Evolutionary conservation across 257 asterid genomes (phyloP), one percentile per base, ranked within the genome.

Genomic region (Ballota nigra): DNA sequence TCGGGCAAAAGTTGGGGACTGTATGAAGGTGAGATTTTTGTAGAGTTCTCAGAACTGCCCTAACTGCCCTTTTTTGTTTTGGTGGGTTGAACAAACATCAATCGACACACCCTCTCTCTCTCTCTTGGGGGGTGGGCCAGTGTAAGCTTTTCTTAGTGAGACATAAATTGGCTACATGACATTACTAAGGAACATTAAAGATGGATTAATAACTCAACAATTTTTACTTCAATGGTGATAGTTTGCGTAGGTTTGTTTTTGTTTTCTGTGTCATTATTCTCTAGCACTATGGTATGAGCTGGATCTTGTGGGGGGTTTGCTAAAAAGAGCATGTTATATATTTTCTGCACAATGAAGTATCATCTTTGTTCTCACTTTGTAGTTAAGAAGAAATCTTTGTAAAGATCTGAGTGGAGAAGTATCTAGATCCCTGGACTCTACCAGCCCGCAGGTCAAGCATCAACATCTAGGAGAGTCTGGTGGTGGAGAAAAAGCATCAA

Each of bases 381-480:
- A 92, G 98, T 81, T 87, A 62, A 83, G 96, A 81, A 88, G 88
- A 79, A 78, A 83, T 45, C 94, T 89, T 73, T 96, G 86, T 69
- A 80, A 74, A 26, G 85, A 75, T 26, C 81, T 61, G 72, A 78
- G 49, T 23, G 82, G 68, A 70, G 80, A 76, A 26, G 70, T 74
- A 69, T 82, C 84, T 23, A 74, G 83, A 22, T 31, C 76, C 66
- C 68, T 82, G 49, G 86, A 83, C 73, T 84, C 91, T 78, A 82
- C 78, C 59, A 77, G 61, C 43, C 91, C 88, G 63, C 87, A 83
- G 78, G 73, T 75, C 60, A 86, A 83, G 68, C 86, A 76, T 80
- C 89, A 79, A 68, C 83, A 81, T 20, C 69, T 28, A 22, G 73
- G 83, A 83, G 92, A 83, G 71, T 76, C 85, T 29, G 88, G 76